Conservation (phyloP, 805 yeast genomes). For the Sugiyamaella mastotermitis region DNA sequence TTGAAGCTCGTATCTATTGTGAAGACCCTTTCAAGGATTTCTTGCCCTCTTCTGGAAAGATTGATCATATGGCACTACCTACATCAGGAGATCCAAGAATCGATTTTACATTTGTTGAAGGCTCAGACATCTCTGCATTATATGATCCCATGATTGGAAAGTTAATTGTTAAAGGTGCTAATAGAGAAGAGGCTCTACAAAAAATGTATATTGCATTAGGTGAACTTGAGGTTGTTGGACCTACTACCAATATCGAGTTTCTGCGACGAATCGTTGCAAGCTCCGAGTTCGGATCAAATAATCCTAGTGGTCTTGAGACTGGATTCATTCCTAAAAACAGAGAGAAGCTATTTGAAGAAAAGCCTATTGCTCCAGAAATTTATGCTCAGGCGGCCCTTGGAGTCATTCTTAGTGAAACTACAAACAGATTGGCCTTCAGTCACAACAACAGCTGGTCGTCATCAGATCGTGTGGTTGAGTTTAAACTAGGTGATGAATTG, state of each 20-base stretch:
- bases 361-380: constrained; percentile 19
- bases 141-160: constrained; percentile 32
- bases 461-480: constrained; percentile 13
- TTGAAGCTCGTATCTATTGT: constrained; percentile 30
- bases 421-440: constrained; percentile 2
- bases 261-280: constrained; percentile 24
- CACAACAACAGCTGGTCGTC: constrained; percentile 8
- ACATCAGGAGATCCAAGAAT: constrained; percentile 24
- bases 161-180: constrained; percentile 25
- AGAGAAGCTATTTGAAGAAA: constrained; percentile 16
- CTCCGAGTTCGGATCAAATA: constrained; percentile 24
- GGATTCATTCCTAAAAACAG: constrained; percentile 28
- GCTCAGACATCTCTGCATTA: constrained; percentile 25
- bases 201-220: constrained; percentile 26
- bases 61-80: constrained; percentile 25
- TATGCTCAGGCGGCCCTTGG: constrained; percentile 28
- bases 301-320: constrained; percentile 27
- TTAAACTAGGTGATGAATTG: constrained; percentile 3
- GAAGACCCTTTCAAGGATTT: constrained; percentile 30
- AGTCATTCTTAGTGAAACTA: constrained; percentile 11
- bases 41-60: constrained; percentile 27
- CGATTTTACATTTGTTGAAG: constrained; percentile 26
- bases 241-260: constrained; percentile 29
- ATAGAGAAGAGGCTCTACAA: constrained; percentile 25
- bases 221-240: constrained; percentile 29